phyloP scores from a whole-genome alignment of 2,329 filamentous ascomycete genomes.

The Aspergillus sp. region DNA sequence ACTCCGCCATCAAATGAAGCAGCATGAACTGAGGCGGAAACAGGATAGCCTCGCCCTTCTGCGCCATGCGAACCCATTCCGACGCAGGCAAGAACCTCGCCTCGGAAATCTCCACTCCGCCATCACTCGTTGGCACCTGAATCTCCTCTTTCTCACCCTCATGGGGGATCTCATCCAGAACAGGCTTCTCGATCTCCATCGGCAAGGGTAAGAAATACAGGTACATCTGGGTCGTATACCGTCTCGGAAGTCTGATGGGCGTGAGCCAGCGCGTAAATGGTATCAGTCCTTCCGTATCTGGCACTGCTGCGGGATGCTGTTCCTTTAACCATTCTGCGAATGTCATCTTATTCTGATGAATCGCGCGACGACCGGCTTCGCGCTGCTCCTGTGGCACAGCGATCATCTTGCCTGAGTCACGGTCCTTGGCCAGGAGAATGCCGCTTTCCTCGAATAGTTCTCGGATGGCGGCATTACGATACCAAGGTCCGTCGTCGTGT shows the following conservation, averaged over 20 bases:
- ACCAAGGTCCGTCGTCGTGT: slow-evolving; percentile 71
- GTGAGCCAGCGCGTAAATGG: slow-evolving; percentile 95
- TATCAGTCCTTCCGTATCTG: slow-evolving; percentile 66
- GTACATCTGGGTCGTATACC: slow-evolving; percentile 97
- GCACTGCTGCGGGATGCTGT: slow-evolving; percentile 37
- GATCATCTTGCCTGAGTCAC: slow-evolving; percentile 54
- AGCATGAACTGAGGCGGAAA: slow-evolving; percentile 84
- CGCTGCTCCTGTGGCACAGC: slow-evolving; percentile 61
- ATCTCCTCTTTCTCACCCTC: slow-evolving; percentile 58
- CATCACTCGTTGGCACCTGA: slow-evolving; percentile 71
- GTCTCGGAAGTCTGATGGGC: slow-evolving; percentile 66
- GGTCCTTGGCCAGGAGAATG: slow-evolving; percentile 68
- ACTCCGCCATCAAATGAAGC: slow-evolving; percentile 53
- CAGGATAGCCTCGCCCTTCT: slow-evolving; percentile 70
- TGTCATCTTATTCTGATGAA: slow-evolving; percentile 66
- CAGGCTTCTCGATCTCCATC: slow-evolving; percentile 32
- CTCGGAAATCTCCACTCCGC: slow-evolving; percentile 69
- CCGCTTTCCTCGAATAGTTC: slow-evolving; percentile 97
- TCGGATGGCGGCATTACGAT: slow-evolving; percentile 79
- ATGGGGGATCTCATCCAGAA: slow-evolving; percentile 37
- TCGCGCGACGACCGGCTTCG: slow-evolving; percentile 65
- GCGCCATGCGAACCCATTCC: slow-evolving; percentile 68
- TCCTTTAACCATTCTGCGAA: slow-evolving; percentile 67
- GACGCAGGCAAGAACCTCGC: slow-evolving; percentile 73
- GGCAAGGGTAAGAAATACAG: slow-evolving; percentile 77